A percentile compares a stretch with the other conserved stretches of the same genome.
Conservation (phyloP, 352 stramenopile genomes). For the Pythium volutum region DNA sequence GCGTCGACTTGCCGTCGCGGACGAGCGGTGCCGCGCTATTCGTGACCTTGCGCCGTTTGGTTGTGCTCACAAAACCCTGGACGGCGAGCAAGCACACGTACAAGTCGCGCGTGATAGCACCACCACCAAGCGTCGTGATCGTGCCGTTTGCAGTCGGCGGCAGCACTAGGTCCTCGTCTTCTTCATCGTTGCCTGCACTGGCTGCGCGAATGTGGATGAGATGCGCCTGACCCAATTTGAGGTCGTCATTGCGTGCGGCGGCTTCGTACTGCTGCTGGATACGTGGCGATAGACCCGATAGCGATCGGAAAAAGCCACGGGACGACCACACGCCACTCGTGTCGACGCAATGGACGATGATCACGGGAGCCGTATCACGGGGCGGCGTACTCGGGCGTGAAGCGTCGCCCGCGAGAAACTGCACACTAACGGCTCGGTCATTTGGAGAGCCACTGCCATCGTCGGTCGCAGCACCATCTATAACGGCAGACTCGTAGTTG, state of each 20-base stretch:
- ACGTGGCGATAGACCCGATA: conserved; percentile 45
- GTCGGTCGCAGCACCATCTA: conserved; percentile 19
- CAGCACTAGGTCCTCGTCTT: conserved; percentile 2
- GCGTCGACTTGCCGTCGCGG: conserved; percentile 58
- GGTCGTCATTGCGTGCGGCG: conserved; percentile 47
- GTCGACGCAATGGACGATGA: conserved; percentile 78
- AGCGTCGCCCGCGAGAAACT: conserved; percentile 59
- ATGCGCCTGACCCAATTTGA: conserved; percentile 73
- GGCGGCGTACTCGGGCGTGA: conserved; percentile 33
- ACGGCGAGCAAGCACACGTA: conserved; percentile 74
- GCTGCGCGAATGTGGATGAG: conserved; percentile 41
- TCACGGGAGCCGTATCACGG: conserved; percentile 17
- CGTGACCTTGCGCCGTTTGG: conserved; percentile 35
- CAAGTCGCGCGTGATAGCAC: conserved; percentile 9
- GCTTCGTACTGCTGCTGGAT: conserved; percentile 68
- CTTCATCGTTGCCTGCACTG: background rate
- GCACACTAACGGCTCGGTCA: conserved; percentile 29
- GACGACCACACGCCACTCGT: conserved; percentile 70
- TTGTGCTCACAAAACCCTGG: conserved; percentile 43
- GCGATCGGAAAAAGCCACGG: conserved; percentile 67
- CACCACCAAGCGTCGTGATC: background rate
- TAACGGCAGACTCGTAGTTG: conserved; percentile 54
- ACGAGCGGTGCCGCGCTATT: conserved; percentile 24
- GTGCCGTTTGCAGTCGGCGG: conserved; percentile 2
- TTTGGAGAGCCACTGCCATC: background rate